Base-by-base conservation (phyloP, 768 basidiomycete species). In the Boletus speciosus region DNA sequence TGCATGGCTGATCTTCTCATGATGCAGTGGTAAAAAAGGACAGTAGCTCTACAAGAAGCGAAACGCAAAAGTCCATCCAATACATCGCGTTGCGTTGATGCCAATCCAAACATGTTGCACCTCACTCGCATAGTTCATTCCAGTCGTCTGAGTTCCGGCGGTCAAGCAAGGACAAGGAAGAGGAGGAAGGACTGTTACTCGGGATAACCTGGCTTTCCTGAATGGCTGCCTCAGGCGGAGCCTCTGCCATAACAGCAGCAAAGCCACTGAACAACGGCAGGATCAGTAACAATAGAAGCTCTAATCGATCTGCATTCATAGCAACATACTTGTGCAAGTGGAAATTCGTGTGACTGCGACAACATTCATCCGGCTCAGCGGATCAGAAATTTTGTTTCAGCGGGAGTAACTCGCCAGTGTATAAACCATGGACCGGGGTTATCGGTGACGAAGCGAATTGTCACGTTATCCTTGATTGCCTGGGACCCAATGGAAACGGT, bases 371-470 rank as follows among this genome's bases (percentile, higher is more conserved):
- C 39, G 36, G 25, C 21, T 36, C 9, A 34, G 31, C 12, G 16
- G 19, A 8, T 9, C 15, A 37, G 39, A 29, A 43, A 7, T 11
- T 4, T 10, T 10, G 1, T 8, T 8, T 40, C 9, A 3, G 16
- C 5, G 29, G 16, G n/a, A 3, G n/a, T 23, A 6, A 43, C 55
- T 46, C 27, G 54, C 63, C 63, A 62, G 37, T 65, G 63, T 42
- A 65, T 48, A 14, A 65, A 57, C 63, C 61, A 65, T 16, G 63
- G 63, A 1, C 61, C 61, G 1, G 85, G 76, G 66, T 88, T 88
- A 63, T 88, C 80, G 0, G 86, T 85, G n/a, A 66, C 66, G 72
- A 86, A 88, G 7, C 85, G 79, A 39, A 89, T 75, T 1, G 79
- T 79, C 16, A 80, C 76, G 12, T 65, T 69, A 32, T 71, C 63